phyloP scores from a whole-genome alignment of 805 yeast genomes.

The Metschnikowia drakensbergensis region DNA sequence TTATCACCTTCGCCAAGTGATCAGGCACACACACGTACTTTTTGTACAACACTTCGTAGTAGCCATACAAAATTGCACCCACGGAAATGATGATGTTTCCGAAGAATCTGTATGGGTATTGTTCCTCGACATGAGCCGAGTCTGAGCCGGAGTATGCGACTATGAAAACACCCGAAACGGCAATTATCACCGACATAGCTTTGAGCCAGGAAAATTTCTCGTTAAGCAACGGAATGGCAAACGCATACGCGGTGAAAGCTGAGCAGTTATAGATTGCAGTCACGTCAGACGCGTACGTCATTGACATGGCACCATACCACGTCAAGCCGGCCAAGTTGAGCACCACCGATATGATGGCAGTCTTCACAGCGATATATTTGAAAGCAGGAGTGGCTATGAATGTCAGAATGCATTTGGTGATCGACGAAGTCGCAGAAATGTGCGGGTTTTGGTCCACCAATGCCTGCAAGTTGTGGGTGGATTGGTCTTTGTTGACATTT shows the following conservation, averaged over 20 bases:
- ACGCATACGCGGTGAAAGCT: constrained; percentile 82
- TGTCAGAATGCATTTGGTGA: constrained; percentile 29
- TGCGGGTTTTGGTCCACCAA: constrained; percentile 37
- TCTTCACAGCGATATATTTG: constrained; percentile 42
- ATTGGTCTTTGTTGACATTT: constrained; percentile 34
- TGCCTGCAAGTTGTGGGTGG: constrained; percentile 29
- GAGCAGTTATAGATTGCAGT: constrained; percentile 90
- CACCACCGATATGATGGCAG: constrained; percentile 48
- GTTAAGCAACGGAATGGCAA: constrained; percentile 69
- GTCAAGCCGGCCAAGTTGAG: constrained; percentile 74
- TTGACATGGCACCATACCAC: constrained; percentile 81
- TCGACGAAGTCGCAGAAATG: constrained; percentile 31
- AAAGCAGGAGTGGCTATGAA: constrained; percentile 46
- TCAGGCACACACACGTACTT: constrained; percentile 70
- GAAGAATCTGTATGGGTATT: constrained; percentile 55
- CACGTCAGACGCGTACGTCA: constrained; percentile 79
- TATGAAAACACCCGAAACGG: constrained; percentile 69
- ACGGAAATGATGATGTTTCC: constrained; percentile 69
- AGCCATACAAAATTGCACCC: constrained; percentile 77
- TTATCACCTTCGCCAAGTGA: constrained; percentile 39
- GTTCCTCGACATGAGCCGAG: constrained; percentile 16
- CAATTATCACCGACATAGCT: constrained; percentile 62
- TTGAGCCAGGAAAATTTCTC: constrained; percentile 65
- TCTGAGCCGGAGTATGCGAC: constrained; percentile 65
- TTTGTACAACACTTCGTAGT: constrained; percentile 82